A percentile compares a stretch with the other conserved stretches of the same genome.
phyloP scores from a whole-genome alignment of 176 grass and related monocot genomes.

The Carex scoparia region DNA sequence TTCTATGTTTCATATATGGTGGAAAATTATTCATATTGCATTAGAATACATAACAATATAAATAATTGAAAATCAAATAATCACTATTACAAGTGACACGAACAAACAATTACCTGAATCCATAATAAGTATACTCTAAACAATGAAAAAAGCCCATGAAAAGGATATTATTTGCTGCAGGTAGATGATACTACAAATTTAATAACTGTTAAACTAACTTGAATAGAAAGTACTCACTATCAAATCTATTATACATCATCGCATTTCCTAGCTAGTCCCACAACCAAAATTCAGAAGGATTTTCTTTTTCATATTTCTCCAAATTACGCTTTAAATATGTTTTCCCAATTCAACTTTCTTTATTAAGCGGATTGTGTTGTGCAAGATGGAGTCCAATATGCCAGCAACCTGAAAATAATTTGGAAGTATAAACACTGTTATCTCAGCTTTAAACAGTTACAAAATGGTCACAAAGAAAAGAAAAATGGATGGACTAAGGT shows the following conservation, averaged over 20 bases:
- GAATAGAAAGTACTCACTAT: not conserved
- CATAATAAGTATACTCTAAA: not conserved
- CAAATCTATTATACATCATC: conserved; percentile 23
- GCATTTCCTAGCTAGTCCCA: conserved; percentile 41
- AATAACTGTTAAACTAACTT: not conserved
- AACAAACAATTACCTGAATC: not conserved
- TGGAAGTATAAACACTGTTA: not conserved
- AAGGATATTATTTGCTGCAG: conserved; percentile 1
- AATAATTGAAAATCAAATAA: not conserved
- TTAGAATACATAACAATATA: not conserved
- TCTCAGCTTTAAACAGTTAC: not conserved
- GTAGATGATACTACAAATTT: not conserved
- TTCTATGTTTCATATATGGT: not conserved
- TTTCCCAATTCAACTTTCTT: conserved; percentile 96
- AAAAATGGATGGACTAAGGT: conserved; percentile 5
- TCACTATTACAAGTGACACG: not conserved
- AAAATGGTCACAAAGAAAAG: not conserved
- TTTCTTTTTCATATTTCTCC: not conserved
- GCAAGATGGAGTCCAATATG: conserved; percentile 95
- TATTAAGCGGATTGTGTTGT: conserved; percentile 75
- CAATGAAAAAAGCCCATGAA: not conserved
- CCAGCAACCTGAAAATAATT: conserved; percentile 77
- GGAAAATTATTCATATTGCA: too few species aligned
- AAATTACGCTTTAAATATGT: conserved; percentile 41
- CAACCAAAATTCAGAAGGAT: conserved; percentile 16